Conservation (phyloP, 2,329 filamentous ascomycete species). For the Bipolaris bicolor region DNA sequence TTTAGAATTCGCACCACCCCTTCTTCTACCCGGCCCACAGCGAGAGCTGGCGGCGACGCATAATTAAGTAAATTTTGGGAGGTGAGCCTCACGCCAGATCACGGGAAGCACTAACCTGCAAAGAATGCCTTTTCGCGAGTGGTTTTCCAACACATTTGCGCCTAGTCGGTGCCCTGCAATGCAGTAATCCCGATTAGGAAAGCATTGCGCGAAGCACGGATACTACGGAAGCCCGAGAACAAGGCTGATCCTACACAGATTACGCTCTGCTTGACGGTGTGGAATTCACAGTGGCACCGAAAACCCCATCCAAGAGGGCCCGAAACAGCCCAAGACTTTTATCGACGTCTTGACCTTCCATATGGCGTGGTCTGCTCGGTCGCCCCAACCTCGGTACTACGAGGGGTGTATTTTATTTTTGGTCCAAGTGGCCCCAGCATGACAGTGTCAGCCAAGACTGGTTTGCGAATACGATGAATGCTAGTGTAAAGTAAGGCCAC, state of each 20-base stretch:
- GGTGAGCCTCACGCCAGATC: conserved; percentile 3
- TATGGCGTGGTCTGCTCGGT: neutral
- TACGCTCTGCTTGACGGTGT: conserved; percentile 1
- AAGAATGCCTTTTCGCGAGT: conserved; percentile 18
- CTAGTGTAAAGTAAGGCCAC: neutral
- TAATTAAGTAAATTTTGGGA: neutral
- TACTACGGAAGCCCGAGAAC: neutral
- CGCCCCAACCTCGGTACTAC: neutral
- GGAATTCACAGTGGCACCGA: conserved; percentile 6
- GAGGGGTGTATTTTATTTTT: too few relatives aligned
- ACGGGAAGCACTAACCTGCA: conserved; percentile 24
- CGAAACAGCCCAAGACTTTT: neutral
- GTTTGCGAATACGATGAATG: neutral
- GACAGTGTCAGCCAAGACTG: neutral
- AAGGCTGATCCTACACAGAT: conserved; percentile 2
- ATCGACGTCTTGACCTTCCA: neutral
- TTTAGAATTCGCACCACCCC: neutral
- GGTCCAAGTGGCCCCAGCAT: neutral
- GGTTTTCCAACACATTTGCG: conserved; percentile 8
- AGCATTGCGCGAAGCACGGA: conserved; percentile 15
- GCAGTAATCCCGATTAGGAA: conserved; percentile 17
- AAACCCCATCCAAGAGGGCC: neutral
- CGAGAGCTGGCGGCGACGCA: conserved; percentile 2
- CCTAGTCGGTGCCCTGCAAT: conserved; percentile 7
- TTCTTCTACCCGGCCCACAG: conserved; percentile 8